phyloP scores from a whole-genome alignment of 2,329 filamentous ascomycete genomes.

The Trichoderma arundinaceum region DNA sequence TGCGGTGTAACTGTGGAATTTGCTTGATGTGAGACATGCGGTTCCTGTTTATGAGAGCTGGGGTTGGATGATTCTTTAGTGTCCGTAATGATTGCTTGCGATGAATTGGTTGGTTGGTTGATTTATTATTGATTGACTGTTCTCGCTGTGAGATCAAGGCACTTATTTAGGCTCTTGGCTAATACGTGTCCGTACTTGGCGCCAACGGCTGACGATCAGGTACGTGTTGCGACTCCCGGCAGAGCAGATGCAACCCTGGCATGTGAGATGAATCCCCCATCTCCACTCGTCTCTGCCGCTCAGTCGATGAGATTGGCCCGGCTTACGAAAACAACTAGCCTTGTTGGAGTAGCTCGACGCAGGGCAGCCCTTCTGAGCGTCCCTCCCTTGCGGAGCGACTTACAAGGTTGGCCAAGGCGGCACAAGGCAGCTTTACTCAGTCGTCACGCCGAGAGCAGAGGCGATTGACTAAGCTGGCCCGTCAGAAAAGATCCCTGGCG shows the following conservation, averaged over 20 bases:
- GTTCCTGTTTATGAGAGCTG: background rate
- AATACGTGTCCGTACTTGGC: too few species aligned
- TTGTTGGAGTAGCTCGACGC: background rate
- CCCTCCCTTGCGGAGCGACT: conserved; percentile 9
- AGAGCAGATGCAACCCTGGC: background rate
- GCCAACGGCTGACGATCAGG: too few species aligned
- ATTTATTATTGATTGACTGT: background rate
- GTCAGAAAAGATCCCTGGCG: conserved; percentile 1
- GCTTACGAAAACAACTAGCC: background rate
- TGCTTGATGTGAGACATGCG: background rate
- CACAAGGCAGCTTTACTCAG: conserved; percentile 24
- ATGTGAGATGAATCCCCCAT: background rate
- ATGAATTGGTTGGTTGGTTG: background rate
- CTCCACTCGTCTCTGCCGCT: background rate
- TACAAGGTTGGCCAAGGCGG: background rate
- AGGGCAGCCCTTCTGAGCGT: background rate
- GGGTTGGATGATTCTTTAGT: too few species aligned
- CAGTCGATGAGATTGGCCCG: background rate
- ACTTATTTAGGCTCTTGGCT: background rate
- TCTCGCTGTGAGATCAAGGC: too few species aligned
- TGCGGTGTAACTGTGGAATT: background rate
- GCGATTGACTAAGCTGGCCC: conserved; percentile 20
- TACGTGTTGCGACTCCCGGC: too few species aligned
- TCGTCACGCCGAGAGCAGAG: conserved; percentile 1
- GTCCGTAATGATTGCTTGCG: background rate